Base-by-base conservation (phyloP, 2,329 filamentous ascomycete species). In the Diaporthe eres region DNA sequence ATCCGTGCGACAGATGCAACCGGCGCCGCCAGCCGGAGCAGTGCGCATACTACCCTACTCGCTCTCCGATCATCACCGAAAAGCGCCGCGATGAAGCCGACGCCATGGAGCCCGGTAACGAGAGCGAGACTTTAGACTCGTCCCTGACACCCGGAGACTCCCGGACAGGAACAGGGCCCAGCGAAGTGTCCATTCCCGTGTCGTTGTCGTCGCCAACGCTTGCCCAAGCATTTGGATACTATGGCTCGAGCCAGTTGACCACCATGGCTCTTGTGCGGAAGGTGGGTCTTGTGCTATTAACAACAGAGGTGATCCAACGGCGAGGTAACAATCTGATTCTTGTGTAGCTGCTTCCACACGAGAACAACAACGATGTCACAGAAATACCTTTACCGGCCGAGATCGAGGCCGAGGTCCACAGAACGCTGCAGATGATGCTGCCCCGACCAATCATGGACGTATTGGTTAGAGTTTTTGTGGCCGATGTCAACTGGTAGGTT, bases 1-100 rank as follows among this genome's bases (percentile, higher is more conserved):
- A 61, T 61, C 57, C 57, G 10, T 61, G 57, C 34, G 37, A 61
- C 57, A 13, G 31, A n/a, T 61, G 57, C 37, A 61, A 9, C 34
- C 55, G 57, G 37, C 57, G 57, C 19, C 57, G 31, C 10, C 57
- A 31, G 28, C 34, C 57, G 4, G 57, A 61, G 28, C 57, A 39
- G 12, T 61, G 57, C 8, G n/a, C 31, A 5, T 61, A 37, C 31
- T 37, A 37, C 34, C 19, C 57, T 34, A 19, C 25, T 19, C n/a
- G 4, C 5, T 31, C 51, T 15, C 13, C 5, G 25, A 13, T 25
- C 13, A 31, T 25, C 51, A 31, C 25, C 51, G 51, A 55, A 31
- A 31, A 55, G 25, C 6, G 51, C 51, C 10, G 51, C 51, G n/a
- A 25, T 25, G 49, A 51, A 22, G 49, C 13, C n/a, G 17, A 51